phyloP scores from a whole-genome alignment of 2,329 filamentous ascomycete species.

The Pleomassaria siparia region DNA sequence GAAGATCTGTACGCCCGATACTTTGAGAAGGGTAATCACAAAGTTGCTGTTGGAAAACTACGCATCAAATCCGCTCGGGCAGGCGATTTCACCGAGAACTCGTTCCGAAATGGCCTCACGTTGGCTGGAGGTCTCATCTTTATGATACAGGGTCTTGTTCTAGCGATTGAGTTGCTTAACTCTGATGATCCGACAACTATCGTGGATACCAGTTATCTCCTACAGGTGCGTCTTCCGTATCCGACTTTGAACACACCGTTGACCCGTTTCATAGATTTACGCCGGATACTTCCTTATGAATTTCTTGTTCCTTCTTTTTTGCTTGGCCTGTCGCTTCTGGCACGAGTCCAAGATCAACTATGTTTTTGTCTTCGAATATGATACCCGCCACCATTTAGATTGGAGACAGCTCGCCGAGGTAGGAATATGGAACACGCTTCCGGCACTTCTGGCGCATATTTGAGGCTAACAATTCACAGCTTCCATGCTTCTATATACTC shows the following conservation, averaged over 20 bases:
- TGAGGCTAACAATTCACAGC: slow-evolving; percentile 44
- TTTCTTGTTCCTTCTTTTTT: slow-evolving; percentile 80
- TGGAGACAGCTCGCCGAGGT: slow-evolving; percentile 84
- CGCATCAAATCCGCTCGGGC: slow-evolving; percentile 67
- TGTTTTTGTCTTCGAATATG: slow-evolving; percentile 94
- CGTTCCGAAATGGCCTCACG: slow-evolving; percentile 59
- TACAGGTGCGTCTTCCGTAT: slow-evolving; percentile 56
- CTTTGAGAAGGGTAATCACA: slow-evolving; percentile 91
- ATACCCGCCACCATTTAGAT: slow-evolving; percentile 80
- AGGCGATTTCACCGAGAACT: slow-evolving; percentile 59
- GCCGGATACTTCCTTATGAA: slow-evolving; percentile 87
- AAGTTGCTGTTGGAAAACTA: slow-evolving; percentile 85
- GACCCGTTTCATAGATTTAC: slow-evolving; percentile 66
- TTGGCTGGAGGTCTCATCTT: slow-evolving; percentile 47
- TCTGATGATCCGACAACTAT: slow-evolving; percentile 23
- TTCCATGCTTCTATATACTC: slow-evolving; percentile 82
- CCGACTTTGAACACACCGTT: slow-evolving; percentile 14
- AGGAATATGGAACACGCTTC: slow-evolving; percentile 26
- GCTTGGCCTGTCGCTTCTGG: slow-evolving; percentile 82
- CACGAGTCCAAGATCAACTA: slow-evolving; percentile 87
- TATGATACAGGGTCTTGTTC: slow-evolving; percentile 47
- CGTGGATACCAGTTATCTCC: slow-evolving; percentile 52
- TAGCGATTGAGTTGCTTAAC: slow-evolving; percentile 35
- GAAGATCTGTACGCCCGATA: slow-evolving; percentile 94
- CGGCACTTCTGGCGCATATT: slow-evolving; percentile 53